Conservation (phyloP, 257 asterid species). For the Asclepias syriaca region DNA sequence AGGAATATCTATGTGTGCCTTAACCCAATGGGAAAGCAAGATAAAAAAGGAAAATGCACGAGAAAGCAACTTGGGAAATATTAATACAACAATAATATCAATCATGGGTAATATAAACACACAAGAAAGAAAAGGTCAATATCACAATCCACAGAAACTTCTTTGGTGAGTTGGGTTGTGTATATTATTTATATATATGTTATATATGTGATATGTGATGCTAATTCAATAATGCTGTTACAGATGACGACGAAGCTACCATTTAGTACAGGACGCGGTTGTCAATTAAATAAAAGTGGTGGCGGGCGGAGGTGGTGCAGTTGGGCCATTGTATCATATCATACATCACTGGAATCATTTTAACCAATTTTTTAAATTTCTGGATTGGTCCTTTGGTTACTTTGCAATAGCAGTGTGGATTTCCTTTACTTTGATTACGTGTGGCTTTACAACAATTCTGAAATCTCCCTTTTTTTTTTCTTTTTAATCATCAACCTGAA, state of each 20-base stretch:
- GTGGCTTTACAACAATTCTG: background rate
- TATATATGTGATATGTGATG: no score
- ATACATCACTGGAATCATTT: slow-evolving; percentile 1
- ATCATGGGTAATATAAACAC: slow-evolving; percentile 13
- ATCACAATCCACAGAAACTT: slow-evolving; percentile 1
- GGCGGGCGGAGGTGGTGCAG: slow-evolving; percentile 19
- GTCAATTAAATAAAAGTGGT: background rate
- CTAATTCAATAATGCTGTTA: background rate
- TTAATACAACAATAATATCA: slow-evolving; percentile 6
- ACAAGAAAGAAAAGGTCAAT: slow-evolving; percentile 10
- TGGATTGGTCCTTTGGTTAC: slow-evolving; percentile 9
- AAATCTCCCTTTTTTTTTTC: no score
- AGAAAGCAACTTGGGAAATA: background rate
- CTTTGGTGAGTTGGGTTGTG: slow-evolving; percentile 5
- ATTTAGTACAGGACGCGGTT: background rate
- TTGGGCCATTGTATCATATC: slow-evolving; percentile 10
- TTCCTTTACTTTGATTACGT: slow-evolving; percentile 4
- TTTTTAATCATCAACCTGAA: slow-evolving; percentile 10
- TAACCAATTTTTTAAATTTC: slow-evolving; percentile 13
- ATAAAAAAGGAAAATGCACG: slow-evolving; percentile 2
- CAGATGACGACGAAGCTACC: slow-evolving; percentile 13
- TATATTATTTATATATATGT: background rate
- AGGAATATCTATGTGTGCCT: background rate
- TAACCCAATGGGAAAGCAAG: slow-evolving; percentile 6
- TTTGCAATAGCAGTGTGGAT: background rate